Percentiles rank a stretch among this genome's conserved stretches.
phyloP scores from a whole-genome alignment of 768 basidiomycete species.

The Trametes gibbosa region DNA sequence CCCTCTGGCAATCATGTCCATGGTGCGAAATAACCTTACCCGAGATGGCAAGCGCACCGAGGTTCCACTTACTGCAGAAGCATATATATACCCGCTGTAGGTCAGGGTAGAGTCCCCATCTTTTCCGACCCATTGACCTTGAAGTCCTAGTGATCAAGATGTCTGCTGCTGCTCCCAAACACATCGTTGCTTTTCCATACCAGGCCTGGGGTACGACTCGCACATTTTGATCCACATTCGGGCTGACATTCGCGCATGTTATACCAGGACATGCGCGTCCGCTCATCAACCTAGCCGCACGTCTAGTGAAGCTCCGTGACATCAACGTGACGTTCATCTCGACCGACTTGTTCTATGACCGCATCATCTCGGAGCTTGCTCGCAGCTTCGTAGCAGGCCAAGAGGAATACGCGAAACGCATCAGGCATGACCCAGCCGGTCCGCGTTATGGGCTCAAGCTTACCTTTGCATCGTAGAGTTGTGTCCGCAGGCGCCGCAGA shows the following conservation, averaged over 20 bases:
- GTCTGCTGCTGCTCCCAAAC: background rate
- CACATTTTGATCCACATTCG: background rate
- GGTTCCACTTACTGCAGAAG: too few species aligned
- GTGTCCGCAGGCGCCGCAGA: background rate
- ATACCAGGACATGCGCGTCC: constrained; percentile 18
- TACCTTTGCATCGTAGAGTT: background rate
- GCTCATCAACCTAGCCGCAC: constrained; percentile 12
- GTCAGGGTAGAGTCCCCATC: background rate
- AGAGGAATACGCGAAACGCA: background rate
- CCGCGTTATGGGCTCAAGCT: too few species aligned
- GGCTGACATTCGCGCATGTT: background rate
- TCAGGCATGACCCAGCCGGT: background rate
- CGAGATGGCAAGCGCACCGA: too few species aligned
- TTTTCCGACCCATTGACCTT: background rate
- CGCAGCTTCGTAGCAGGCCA: constrained; percentile 9
- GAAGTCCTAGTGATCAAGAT: background rate
- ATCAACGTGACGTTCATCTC: constrained; percentile 15
- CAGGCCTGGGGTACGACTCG: background rate
- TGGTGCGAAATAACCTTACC: too few species aligned
- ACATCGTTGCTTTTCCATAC: background rate
- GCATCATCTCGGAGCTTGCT: constrained; percentile 7
- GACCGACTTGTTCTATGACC: constrained; percentile 4
- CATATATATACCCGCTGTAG: too few species aligned
- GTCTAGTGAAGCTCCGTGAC: constrained; percentile 9
- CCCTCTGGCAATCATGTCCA: too few species aligned